These are phyloP conservation scores for Stemphylium beticola DNA, from an alignment of 2,329 filamentous ascomycete genomes.

Conservation along the genomic window DNA sequence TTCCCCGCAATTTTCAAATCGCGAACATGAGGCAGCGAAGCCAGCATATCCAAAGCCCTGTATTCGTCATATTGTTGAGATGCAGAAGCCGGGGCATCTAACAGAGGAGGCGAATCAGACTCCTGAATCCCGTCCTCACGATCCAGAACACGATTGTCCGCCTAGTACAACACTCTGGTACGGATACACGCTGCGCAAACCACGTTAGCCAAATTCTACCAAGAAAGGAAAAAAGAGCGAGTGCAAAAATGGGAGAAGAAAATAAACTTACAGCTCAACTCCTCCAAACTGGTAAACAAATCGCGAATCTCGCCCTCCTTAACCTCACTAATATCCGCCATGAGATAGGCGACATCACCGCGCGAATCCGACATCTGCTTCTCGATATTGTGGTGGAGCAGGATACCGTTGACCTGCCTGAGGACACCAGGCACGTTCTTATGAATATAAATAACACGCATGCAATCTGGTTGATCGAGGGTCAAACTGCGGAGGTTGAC, in stretches of 20 bases:
- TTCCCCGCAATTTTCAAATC: conserved; percentile 18
- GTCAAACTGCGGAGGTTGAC: conserved; percentile 88
- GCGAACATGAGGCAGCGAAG: conserved; percentile 5
- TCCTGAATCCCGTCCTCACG: not conserved
- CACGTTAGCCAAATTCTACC: not conserved
- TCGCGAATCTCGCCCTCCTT: conserved; percentile 81
- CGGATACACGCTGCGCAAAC: conserved; percentile 47
- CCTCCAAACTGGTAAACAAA: conserved; percentile 82
- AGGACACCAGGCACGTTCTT: conserved; percentile 95
- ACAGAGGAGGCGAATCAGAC: not conserved
- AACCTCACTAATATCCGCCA: conserved; percentile 95
- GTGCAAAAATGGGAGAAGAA: not conserved
- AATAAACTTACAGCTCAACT: conserved; percentile 71
- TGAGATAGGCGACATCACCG: conserved; percentile 92
- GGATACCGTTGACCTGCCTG: conserved; percentile 91
- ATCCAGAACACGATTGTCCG: not conserved
- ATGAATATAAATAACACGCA: conserved; percentile 95
- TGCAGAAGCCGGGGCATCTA: not conserved
- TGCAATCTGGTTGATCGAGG: conserved; percentile 85
- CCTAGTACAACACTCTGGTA: conserved; percentile 55
- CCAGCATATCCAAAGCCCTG: conserved; percentile 3
- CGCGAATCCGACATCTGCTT: conserved; percentile 98
- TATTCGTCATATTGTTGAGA: not conserved
- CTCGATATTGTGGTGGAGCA: conserved; percentile 95
- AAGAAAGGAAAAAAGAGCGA: too few relatives aligned